phyloP scores from a whole-genome alignment of 495 filamentous ascomycete genomes.

The Trichoderma parareesei region DNA sequence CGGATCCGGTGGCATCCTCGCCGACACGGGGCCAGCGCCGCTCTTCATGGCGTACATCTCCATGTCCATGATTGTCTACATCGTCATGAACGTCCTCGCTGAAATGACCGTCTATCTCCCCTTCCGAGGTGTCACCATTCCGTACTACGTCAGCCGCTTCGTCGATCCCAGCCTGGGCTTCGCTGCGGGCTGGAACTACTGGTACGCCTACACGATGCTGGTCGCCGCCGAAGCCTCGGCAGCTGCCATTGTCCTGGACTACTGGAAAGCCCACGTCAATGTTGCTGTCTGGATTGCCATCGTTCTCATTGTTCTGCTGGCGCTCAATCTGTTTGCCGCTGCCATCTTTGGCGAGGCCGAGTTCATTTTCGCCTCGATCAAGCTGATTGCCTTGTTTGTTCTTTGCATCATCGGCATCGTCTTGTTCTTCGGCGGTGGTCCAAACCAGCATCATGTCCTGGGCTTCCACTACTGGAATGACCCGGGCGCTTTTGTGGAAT shows the following conservation, averaged over 20 bases:
- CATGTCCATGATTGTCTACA: constrained; percentile 39
- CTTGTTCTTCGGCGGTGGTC: constrained; percentile 58
- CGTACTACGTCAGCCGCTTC: constrained; percentile 63
- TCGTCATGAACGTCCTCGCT: constrained; percentile 39
- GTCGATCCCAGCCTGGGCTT: constrained; percentile 72
- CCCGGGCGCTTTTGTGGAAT: constrained; percentile 61
- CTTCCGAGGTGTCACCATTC: constrained; percentile 42
- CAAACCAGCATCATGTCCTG: constrained; percentile 38
- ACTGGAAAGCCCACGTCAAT: constrained; percentile 44
- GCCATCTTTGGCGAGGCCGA: constrained; percentile 54
- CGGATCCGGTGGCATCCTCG: constrained; percentile 41
- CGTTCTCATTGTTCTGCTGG: constrained; percentile 34
- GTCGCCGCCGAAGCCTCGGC: constrained; percentile 43
- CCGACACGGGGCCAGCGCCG: constrained; percentile 38
- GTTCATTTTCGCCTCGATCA: constrained; percentile 58
- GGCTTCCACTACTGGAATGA: constrained; percentile 66
- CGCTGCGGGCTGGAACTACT: constrained; percentile 72
- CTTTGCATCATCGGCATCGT: constrained; percentile 68
- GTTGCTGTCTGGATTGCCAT: constrained; percentile 54
- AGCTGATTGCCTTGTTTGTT: constrained; percentile 61
- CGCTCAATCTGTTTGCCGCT: constrained; percentile 42
- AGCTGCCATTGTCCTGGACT: constrained; percentile 45
- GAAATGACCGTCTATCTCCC: constrained; percentile 58
- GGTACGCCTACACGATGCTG: constrained; percentile 41
- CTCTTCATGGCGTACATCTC: constrained; percentile 48